Evolutionary conservation across 2,329 filamentous ascomycete species (phyloP).

Genomic region (Alternaria atra): DNA sequence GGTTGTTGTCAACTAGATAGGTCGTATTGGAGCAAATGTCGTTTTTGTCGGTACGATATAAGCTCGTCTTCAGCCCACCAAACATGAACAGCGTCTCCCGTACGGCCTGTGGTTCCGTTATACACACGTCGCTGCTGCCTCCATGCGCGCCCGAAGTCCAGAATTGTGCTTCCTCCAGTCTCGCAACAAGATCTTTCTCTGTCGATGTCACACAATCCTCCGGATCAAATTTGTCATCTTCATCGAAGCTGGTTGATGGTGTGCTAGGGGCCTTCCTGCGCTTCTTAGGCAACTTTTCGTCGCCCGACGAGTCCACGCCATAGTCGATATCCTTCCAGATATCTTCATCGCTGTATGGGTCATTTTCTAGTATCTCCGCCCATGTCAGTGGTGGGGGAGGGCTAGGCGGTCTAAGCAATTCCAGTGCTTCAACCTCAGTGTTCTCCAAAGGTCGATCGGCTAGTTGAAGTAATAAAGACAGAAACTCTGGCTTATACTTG

Average conservation of each 20-base stretch:
- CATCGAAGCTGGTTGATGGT: conserved; percentile 48
- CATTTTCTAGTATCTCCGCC: conserved; percentile 80
- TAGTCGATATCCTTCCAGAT: conserved; percentile 78
- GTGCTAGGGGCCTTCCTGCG: conserved; percentile 33
- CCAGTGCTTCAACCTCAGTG: conserved; percentile 70
- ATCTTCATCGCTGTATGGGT: conserved; percentile 73
- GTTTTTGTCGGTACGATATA: conserved; percentile 64
- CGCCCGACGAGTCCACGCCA: conserved; percentile 70
- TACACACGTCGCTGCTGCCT: conserved; percentile 34
- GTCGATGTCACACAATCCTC: conserved; percentile 43
- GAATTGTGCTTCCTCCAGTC: conserved; percentile 58
- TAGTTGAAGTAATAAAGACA: conserved; percentile 80
- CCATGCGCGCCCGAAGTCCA: conserved; percentile 50
- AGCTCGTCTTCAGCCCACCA: conserved; percentile 75
- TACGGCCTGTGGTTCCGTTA: conserved; percentile 77
- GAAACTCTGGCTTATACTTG: conserved; percentile 79
- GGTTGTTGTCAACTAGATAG: conserved; percentile 53
- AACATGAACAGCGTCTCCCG: conserved; percentile 89
- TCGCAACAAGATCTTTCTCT: conserved; percentile 42
- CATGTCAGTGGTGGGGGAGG: conserved; percentile 69
- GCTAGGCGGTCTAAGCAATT: conserved; percentile 61
- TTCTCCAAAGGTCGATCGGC: conserved; percentile 81
- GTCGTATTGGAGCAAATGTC: conserved; percentile 48
- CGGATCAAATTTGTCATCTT: conserved; percentile 50
- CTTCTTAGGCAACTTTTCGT: conserved; percentile 56